Base-by-base conservation (phyloP, 179 eudicot genomes). In the Patellifolia procumbens region DNA sequence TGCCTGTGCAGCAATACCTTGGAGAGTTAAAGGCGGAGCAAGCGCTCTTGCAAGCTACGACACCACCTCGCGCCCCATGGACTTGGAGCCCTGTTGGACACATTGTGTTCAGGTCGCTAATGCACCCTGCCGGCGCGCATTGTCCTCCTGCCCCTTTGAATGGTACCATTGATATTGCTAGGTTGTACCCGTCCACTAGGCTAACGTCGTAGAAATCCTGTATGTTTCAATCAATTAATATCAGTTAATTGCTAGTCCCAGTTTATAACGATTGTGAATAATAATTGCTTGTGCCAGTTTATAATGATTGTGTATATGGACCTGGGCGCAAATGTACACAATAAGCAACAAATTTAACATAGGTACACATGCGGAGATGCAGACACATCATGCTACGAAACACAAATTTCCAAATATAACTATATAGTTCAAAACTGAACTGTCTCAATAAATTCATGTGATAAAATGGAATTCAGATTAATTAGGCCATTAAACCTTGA, bases 11-110 rank as follows among this genome's bases (percentile, higher is more conserved):
- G 46, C 98, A 94, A 68, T 90, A 94, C 79, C 91, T 82, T 20
- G 96, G 94, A 35, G 91, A 89, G 87, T 92, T 94, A 74, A 94
- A 94, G 20, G 94, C 98, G 0, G 76, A 87, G 73, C 98, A 94
- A 35, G 97, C 97, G 79, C 98, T 94, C 79, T 89, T 94, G 76
- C 98, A 94, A 6, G 98, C 97, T 63, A 94, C 89, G 6, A 91
- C 92, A 51, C 76, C 80, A 12, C 88, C 93, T 7, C 74, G 89
- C 9, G 91, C 78, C 1, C 84, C 86, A 28, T 80, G 79, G 10
- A 94, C 98, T 83, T 94, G 98, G 9, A 94, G 90, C 4, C 98
- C 98, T 0, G 87, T 82, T 0, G 97, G 98, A 63, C 97, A 94
- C 97, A 94, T 94, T 70, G 66, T 58, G 85, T 94, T 94, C 28